Percentiles rank a stretch among this genome's conserved stretches.
These are phyloP conservation scores for Scenedesmus sp. DNA, from an alignment of 163 green algal species.

Conservation along the genomic window DNA sequence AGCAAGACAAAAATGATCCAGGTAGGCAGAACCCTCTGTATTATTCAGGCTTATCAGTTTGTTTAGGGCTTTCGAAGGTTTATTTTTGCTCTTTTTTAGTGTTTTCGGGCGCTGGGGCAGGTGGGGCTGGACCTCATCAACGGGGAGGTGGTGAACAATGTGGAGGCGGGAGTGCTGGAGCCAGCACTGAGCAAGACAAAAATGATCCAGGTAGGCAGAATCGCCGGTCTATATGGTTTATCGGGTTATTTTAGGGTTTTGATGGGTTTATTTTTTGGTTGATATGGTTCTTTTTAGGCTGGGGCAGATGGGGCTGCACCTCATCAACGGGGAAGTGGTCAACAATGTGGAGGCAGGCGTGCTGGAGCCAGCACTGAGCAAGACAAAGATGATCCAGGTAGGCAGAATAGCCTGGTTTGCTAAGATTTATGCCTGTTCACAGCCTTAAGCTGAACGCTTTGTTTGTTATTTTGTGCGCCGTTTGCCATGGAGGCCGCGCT, in stretches of 20 bases:
- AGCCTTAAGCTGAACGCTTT: background rate
- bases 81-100: no score
- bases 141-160: no score
- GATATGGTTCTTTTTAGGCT: background rate
- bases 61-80: no score
- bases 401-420: no score
- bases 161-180: constrained; percentile 77
- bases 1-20: no score
- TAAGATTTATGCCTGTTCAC: constrained; percentile 50
- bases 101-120: no score
- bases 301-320: background rate
- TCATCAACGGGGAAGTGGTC: constrained; percentile 57
- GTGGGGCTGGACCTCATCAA: no score
- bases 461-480: constrained; percentile 64
- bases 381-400: background rate
- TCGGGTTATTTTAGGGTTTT: background rate
- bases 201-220: constrained; percentile 86
- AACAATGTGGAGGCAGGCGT: constrained; percentile 88
- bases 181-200: constrained; percentile 97
- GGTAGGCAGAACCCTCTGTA: no score
- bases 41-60: no score
- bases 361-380: background rate
- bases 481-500: constrained; percentile 99
- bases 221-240: constrained; percentile 71
- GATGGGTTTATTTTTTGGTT: background rate